phyloP scores from a whole-genome alignment of 208 protist genomes.

The Leishmania martiniquensis region DNA sequence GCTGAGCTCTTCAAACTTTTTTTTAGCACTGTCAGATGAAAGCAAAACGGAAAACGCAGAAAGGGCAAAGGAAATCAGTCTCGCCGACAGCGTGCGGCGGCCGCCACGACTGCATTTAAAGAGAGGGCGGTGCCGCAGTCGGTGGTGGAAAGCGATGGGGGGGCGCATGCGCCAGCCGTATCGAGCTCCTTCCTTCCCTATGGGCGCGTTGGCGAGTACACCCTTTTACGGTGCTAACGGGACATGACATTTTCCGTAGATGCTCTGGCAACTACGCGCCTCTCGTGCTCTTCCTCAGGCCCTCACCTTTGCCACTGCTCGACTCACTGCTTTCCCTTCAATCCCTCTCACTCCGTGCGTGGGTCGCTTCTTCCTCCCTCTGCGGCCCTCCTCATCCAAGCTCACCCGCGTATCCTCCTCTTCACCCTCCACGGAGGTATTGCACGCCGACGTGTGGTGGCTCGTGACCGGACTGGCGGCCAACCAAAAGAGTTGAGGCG shows the following conservation, averaged over 20 bases:
- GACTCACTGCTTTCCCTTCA: not conserved
- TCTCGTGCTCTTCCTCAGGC: not conserved
- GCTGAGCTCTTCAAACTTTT: not conserved
- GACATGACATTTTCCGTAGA: not conserved
- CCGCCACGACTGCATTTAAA: not conserved
- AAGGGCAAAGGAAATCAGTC: too few relatives aligned
- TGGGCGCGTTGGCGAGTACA: not conserved
- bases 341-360: not conserved
- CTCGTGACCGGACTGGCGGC: not conserved
- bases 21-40: too few relatives aligned
- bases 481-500: not conserved
- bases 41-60: not conserved
- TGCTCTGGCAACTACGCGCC: not conserved
- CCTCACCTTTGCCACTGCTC: not conserved
- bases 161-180: not conserved
- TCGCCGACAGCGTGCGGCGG: not conserved
- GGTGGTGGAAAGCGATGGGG: not conserved
- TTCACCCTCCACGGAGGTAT: not conserved
- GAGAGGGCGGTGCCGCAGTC: not conserved
- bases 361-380: not conserved
- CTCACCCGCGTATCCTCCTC: not conserved
- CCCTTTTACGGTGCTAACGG: not conserved
- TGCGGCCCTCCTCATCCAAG: not conserved
- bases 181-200: not conserved
- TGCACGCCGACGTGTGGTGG: not conserved